A percentile compares a stretch with the other conserved stretches of the same genome.
Conservation (phyloP, 805 yeast genomes). For the Wickerhamiella cacticola region DNA sequence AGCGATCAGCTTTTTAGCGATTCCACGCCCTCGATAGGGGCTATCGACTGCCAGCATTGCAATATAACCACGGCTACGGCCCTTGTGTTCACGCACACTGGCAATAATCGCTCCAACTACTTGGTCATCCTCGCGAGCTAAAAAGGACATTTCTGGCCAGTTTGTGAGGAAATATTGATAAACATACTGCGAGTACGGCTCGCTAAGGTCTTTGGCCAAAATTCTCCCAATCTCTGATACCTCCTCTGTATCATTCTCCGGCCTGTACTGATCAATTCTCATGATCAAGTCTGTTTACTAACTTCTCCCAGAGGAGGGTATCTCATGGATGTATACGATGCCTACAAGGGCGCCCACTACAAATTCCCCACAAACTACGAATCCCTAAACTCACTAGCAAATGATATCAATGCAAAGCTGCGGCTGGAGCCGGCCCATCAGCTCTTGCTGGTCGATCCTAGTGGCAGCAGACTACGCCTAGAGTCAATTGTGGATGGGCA, state of each 20-base stretch:
- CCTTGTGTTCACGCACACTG: constrained; percentile 65
- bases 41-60: constrained; percentile 89
- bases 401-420: constrained; percentile 15
- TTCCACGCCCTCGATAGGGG: constrained; percentile 60
- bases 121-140: constrained; percentile 30
- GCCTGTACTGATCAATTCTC: constrained; percentile 16
- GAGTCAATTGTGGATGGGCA: constrained; percentile 22
- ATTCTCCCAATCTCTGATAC: constrained; percentile 32
- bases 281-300: neutral
- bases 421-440: constrained; percentile 20
- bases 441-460: constrained; percentile 24
- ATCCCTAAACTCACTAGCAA: neutral
- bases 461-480: constrained; percentile 22
- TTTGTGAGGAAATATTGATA: constrained; percentile 78
- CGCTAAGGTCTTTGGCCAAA: constrained; percentile 66
- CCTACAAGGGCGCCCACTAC: constrained; percentile 21
- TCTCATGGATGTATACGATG: constrained; percentile 22
- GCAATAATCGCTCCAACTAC: constrained; percentile 74
- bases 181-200: constrained; percentile 89
- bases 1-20: constrained; percentile 62
- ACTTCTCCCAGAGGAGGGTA: neutral
- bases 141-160: constrained; percentile 77
- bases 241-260: constrained; percentile 24
- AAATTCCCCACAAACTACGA: constrained; percentile 19
- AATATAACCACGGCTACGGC: constrained; percentile 72